phyloP scores from a whole-genome alignment of 371 early-diverging fungal species.

The Syncephalis plumigaleata region DNA sequence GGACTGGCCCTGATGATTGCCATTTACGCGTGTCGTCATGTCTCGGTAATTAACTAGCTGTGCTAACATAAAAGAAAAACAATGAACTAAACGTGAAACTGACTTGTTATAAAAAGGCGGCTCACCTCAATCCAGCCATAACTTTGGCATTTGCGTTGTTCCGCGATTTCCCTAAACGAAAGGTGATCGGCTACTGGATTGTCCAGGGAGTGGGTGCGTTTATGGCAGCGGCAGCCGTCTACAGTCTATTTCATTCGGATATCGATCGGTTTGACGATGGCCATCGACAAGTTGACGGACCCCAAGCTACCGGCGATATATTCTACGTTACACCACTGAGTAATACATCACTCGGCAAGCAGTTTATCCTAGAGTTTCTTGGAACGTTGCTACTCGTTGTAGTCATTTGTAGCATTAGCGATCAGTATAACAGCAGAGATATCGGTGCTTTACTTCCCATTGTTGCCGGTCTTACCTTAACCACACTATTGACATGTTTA shows the following conservation, averaged over 20 bases:
- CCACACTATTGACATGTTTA: no score
- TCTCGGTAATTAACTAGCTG: conserved; percentile 17
- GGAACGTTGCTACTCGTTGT: not conserved
- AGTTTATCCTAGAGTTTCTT: not conserved
- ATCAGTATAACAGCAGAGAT: no score
- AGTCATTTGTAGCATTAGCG: not conserved
- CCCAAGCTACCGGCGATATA: conserved; percentile 37
- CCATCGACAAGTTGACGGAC: conserved; percentile 3
- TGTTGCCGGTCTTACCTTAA: no score
- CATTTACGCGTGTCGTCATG: conserved; percentile 46
- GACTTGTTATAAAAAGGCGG: conserved; percentile 25
- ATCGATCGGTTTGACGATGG: conserved; percentile 31
- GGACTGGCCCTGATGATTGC: conserved; percentile 35
- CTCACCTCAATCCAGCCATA: conserved; percentile 66
- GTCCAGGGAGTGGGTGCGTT: conserved; percentile 55
- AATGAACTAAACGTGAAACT: no score
- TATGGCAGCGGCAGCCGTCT: conserved; percentile 47
- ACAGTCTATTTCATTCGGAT: conserved; percentile 20
- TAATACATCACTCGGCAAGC: not conserved
- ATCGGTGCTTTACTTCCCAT: no score
- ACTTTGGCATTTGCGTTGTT: conserved; percentile 48
- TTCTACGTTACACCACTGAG: conserved; percentile 38
- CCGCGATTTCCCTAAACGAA: conserved; percentile 40
- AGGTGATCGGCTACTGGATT: conserved; percentile 35
- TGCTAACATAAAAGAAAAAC: no score